Base-by-base conservation (phyloP, 768 basidiomycete species). In the Mycena rosella region DNA sequence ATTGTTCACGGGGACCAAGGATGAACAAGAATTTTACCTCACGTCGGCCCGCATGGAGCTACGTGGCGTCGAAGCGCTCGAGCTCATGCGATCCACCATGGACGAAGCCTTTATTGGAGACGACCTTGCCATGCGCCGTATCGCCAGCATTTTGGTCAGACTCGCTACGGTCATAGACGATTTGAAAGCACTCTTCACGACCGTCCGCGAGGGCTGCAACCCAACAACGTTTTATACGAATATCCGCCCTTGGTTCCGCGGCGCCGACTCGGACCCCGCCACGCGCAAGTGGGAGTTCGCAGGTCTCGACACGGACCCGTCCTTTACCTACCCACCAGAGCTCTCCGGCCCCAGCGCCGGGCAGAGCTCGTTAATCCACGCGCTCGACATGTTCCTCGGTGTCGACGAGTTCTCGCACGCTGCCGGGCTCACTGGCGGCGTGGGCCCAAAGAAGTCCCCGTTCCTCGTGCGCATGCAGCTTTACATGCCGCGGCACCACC, bases 1-100 rank as follows among this genome's bases (percentile, higher is more conserved):
- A 1, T 80, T 87, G 47, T 97, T 98, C 81, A 96, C 96, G 1
- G 86, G 87, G 24, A 91, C 91, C 6, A 78, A 78, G 22, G 93
- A 95, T 74, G 96, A 98, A 76, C 85, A 88, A 56, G 92, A 94
- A 67, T 98, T 98, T 74, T 98, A 94, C 80, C 85, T 97, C 52
- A 85, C 90, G 49, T 96, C 95, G 0, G 89, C 94, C 2, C 88
- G 93, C 2, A 94, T 96, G 73, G 96, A 98, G 77, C 85, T 97
- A 20, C 86, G 88, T 29, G 96, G 96, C 15, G 94, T 93, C 1
- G 88, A 91, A 56, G 94, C 92, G 0, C 88, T 98, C n/a, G 85
- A 89, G 42, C 82, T 96, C 58, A 96, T 98, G 93, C 88, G 92
- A 2, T 80, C 85, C 3, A 92, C 89, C 1, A 90, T 96, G 86